Conservation (phyloP, 2,329 filamentous ascomycete species). For the Helotiales sp. region DNA sequence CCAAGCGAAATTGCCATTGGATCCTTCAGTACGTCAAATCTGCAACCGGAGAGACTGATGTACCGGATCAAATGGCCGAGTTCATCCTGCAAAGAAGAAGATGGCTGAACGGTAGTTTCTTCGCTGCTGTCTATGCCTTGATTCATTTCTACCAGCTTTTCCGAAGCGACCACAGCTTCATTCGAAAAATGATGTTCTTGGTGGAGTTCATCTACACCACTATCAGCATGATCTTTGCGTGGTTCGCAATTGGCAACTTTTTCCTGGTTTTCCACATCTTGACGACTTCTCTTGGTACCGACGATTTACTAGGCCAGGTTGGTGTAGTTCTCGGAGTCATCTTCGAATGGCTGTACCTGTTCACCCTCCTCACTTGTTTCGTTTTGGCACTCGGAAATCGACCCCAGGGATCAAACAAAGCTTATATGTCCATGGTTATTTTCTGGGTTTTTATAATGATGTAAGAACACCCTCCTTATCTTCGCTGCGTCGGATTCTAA, state of each 20-base stretch:
- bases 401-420: constrained; percentile 87
- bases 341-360: constrained; percentile 95
- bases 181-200: constrained; percentile 87
- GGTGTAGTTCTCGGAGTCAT: constrained; percentile 83
- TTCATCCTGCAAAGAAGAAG: constrained; percentile 93
- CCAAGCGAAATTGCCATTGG: constrained; percentile 97
- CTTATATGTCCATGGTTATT: constrained; percentile 96
- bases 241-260: constrained; percentile 98
- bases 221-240: constrained; percentile 95
- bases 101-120: constrained; percentile 98
- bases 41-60: constrained; percentile 93
- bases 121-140: constrained; percentile 92
- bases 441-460: constrained; percentile 98
- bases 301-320: constrained; percentile 68
- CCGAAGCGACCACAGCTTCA: constrained; percentile 83
- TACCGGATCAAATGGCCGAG: constrained; percentile 90
- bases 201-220: constrained; percentile 94
- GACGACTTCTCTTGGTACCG: constrained; percentile 76
- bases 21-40: constrained; percentile 98
- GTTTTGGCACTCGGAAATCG: constrained; percentile 92
- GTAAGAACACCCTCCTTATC: constrained; percentile 48
- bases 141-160: constrained; percentile 96
- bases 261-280: constrained; percentile 98
- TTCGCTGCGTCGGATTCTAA: constrained; percentile 10
- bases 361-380: constrained; percentile 90